These are phyloP conservation scores for Phaeosphaeria sp. DNA, from an alignment of 2,329 filamentous ascomycete species.

Conservation along the genomic window DNA sequence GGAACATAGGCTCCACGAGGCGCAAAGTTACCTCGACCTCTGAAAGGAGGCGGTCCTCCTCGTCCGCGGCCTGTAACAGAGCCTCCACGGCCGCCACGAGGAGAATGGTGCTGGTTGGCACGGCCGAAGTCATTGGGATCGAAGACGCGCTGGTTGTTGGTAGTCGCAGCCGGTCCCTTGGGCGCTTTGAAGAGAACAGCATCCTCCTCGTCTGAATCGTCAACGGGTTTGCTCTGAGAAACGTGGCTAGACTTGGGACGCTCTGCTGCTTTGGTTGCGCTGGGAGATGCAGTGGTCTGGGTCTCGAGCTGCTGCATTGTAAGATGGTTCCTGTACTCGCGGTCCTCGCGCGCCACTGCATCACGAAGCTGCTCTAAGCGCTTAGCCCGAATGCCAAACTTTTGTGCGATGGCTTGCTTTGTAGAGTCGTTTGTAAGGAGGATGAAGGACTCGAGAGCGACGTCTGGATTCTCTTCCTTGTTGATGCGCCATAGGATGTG, in stretches of 20 bases:
- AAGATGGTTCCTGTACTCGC: slow-evolving; percentile 53
- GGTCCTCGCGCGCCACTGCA: slow-evolving; percentile 56
- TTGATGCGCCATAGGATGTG: slow-evolving; percentile 60
- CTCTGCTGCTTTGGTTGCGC: slow-evolving; percentile 23
- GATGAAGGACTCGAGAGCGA: slow-evolving; percentile 58
- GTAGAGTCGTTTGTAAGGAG: slow-evolving; percentile 58
- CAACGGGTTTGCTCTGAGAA: slow-evolving; percentile 21
- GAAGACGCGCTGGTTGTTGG: slow-evolving; percentile 46
- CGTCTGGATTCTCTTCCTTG: slow-evolving; percentile 55
- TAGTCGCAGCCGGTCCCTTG: slow-evolving; percentile 39
- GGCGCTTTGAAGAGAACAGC: slow-evolving; percentile 48
- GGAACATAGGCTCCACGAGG: slow-evolving; percentile 41
- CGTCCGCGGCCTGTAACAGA: slow-evolving; percentile 31
- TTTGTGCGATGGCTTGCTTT: slow-evolving; percentile 55
- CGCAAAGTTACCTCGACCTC: slow-evolving; percentile 38
- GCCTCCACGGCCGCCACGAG: slow-evolving; percentile 42
- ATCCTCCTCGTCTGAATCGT: slow-evolving; percentile 46
- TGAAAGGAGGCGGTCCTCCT: slow-evolving; percentile 24
- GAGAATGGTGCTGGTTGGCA: slow-evolving; percentile 34
- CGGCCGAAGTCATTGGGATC: slow-evolving; percentile 59
- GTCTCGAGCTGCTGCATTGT: slow-evolving; percentile 47
- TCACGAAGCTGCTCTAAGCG: slow-evolving; percentile 58
- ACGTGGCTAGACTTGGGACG: slow-evolving; percentile 39
- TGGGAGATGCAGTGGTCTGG: slow-evolving; percentile 22
- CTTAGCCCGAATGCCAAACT: slow-evolving; percentile 59